Evolutionary conservation across 2,329 filamentous ascomycete species (phyloP), one percentile per base, ranked within the genome.

Genomic region (Claviceps capensis): DNA sequence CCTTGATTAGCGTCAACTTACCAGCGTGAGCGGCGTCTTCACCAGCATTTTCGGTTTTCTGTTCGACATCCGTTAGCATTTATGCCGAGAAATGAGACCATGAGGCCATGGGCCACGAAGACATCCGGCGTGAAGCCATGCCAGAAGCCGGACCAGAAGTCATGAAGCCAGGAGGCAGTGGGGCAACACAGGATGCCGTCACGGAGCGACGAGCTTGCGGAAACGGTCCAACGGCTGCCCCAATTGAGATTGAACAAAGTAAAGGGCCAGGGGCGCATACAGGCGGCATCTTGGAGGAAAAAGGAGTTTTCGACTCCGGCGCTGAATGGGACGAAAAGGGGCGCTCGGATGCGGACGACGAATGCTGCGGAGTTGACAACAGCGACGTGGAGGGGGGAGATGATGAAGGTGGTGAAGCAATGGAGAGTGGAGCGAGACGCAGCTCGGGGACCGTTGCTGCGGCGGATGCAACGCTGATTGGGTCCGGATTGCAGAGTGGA

Each of bases 231-330:
- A 40, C 43, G 57, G 53, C 45, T 34, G 50, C 44, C 36, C 44
- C 23, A 42, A 43, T 43, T 38, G 36, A 19, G 22, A 37, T 41
- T 44, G 49, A 48, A 46, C 30, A 46, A 17, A 8, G 19, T 19
- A 5, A 19, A 41, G 3, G 9, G 16, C 9, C 8, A 23, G 40
- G 17, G 19, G 56, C 52, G 57, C 75, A 70, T 75, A 79, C 76
- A 62, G 76, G 70, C 69, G 76, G 71, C 76, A 79, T 79, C 60
- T 69, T 75, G 69, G 65, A 62, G 59, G 60, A 56, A 55, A 60
- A 54, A 56, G 57, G 56, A 49, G 61, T 57, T 53, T 59, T 56
- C 56, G 59, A 52, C 56, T 61, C 58, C 48, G 58, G 57, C 51
- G 61, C 59, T 56, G 58, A 59, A 49, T 59, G 58, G 43, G 56